Evolutionary conservation across 1,139 yeast species (phyloP).

Genomic region (Sugiyamaella novakii): DNA sequence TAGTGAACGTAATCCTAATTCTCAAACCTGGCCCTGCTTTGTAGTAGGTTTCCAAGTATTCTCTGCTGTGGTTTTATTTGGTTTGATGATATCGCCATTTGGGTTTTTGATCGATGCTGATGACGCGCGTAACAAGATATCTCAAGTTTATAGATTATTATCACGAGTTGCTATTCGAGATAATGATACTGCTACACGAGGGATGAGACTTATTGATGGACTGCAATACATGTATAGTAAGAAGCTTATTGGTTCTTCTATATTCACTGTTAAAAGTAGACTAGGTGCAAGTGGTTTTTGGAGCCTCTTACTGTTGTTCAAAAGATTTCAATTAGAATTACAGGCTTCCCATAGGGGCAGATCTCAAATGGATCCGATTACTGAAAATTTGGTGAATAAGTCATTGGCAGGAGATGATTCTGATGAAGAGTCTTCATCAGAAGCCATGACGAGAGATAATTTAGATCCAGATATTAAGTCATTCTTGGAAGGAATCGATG

Average conservation of each 20-base stretch:
- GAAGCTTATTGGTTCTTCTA: slow-evolving; percentile 7
- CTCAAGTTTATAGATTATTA: slow-evolving; percentile 23
- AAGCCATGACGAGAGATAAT: background rate
- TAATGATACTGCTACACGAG: slow-evolving; percentile 20
- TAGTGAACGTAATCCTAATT: slow-evolving; percentile 7
- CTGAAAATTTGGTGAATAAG: background rate
- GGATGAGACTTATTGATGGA: slow-evolving; percentile 22
- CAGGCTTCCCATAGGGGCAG: background rate
- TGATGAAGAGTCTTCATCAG: background rate
- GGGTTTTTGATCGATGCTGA: slow-evolving; percentile 20
- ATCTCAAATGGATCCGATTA: background rate
- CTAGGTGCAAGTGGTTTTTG: slow-evolving; percentile 25
- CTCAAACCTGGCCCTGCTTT: slow-evolving; percentile 20
- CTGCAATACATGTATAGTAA: slow-evolving; percentile 20
- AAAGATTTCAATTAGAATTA: slow-evolving; percentile 18
- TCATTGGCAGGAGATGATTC: background rate
- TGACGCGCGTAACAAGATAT: slow-evolving; percentile 22
- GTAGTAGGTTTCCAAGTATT: slow-evolving; percentile 16
- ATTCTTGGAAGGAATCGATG: slow-evolving; percentile 8
- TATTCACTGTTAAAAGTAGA: slow-evolving; percentile 20
- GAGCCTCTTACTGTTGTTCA: slow-evolving; percentile 22
- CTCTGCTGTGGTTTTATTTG: slow-evolving; percentile 24
- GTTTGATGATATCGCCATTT: slow-evolving; percentile 23
- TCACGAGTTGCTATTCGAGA: slow-evolving; percentile 3
- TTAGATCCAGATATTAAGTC: slow-evolving; percentile 8